These are phyloP conservation scores for Colletotrichum kahawae DNA, from an alignment of 2,329 filamentous ascomycete genomes.

Conservation along the genomic window DNA sequence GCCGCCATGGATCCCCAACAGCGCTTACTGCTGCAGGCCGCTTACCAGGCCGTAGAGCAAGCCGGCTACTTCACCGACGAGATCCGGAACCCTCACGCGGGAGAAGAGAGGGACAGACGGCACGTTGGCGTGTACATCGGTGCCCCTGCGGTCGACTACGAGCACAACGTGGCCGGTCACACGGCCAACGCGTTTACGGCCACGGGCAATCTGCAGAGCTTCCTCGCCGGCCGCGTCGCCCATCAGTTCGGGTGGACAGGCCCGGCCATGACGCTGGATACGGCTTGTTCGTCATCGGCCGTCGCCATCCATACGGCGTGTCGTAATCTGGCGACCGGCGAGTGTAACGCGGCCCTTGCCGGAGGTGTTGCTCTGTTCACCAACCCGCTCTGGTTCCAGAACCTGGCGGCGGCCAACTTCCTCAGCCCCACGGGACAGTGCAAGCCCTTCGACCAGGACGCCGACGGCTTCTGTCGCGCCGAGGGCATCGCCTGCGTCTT, in stretches of 20 bases:
- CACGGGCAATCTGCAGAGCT: conserved; percentile 38
- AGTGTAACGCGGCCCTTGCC: conserved; percentile 38
- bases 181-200: conserved; percentile 39
- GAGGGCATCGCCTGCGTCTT: conserved; percentile 51
- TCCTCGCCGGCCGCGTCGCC: conserved; percentile 36
- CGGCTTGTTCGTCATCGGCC: conserved; percentile 41
- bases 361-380: conserved; percentile 43
- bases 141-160: conserved; percentile 37
- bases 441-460: conserved; percentile 35
- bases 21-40: conserved; percentile 39
- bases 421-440: conserved; percentile 34
- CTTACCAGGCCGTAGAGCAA: conserved; percentile 44
- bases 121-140: conserved; percentile 43
- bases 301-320: conserved; percentile 35
- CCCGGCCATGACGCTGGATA: conserved; percentile 39
- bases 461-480: conserved; percentile 55
- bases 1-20: conserved; percentile 43
- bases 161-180: conserved; percentile 41
- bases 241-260: conserved; percentile 45
- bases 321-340: conserved; percentile 30
- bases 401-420: conserved; percentile 27
- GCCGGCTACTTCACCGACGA: conserved; percentile 23
- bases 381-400: not conserved
- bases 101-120: not conserved
- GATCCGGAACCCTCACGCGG: not conserved